phyloP scores from a whole-genome alignment of 225 moss, liverwort and hornwort species.

The Climacium dendroides region DNA sequence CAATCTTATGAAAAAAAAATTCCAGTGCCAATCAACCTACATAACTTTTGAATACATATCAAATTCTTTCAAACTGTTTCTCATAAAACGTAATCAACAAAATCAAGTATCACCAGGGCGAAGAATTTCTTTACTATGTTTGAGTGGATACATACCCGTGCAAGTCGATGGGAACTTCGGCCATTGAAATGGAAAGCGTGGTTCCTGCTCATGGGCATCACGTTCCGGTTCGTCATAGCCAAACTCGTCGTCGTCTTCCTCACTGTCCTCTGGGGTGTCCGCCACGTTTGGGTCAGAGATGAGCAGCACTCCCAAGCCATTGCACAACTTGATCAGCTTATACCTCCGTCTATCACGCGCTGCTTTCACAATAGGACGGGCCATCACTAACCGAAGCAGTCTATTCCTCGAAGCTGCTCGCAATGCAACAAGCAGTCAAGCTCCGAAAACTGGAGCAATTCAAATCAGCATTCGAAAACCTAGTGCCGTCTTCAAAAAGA shows the following conservation, averaged over 20 bases:
- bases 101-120: background rate
- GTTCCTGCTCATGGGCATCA: background rate
- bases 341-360: slow-evolving; percentile 6
- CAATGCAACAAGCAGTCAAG: background rate
- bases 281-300: slow-evolving; percentile 31
- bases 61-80: background rate
- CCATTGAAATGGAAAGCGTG: background rate
- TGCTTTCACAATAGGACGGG: slow-evolving; percentile 15
- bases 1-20: background rate
- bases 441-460: background rate
- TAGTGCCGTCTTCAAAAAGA: background rate
- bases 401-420: background rate
- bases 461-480: background rate
- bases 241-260: background rate
- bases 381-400: background rate
- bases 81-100: background rate
- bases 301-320: slow-evolving; percentile 29
- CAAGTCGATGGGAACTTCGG: background rate
- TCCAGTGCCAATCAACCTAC: background rate
- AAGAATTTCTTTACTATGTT: background rate
- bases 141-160: background rate
- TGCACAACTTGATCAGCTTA: slow-evolving; percentile 25
- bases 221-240: background rate
- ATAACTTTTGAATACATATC: background rate
- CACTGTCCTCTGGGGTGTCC: background rate